These are phyloP conservation scores for Phialocephala subalpina DNA, from an alignment of 2,329 filamentous ascomycete species.

Conservation along the genomic window DNA sequence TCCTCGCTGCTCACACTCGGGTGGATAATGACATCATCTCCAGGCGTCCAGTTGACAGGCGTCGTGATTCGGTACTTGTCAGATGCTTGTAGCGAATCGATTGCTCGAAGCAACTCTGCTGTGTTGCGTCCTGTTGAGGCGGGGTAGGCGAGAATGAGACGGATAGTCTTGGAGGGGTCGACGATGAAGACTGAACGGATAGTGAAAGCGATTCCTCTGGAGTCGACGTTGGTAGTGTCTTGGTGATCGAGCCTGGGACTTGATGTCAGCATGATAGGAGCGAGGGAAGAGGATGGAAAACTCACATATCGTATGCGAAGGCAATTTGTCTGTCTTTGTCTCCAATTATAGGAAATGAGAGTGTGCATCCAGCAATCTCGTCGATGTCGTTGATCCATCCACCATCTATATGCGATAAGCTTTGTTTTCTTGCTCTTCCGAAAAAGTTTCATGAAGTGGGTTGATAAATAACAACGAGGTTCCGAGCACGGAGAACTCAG, in stretches of 20 bases:
- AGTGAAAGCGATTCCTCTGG: conserved; percentile 87
- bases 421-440: neutral
- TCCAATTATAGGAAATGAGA: conserved; percentile 81
- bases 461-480: neutral
- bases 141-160: conserved; percentile 90
- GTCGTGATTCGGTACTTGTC: conserved; percentile 71
- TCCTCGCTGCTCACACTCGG: conserved; percentile 82
- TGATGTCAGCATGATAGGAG: neutral
- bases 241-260: conserved; percentile 73
- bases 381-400: conserved; percentile 90
- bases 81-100: conserved; percentile 76
- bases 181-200: conserved; percentile 96
- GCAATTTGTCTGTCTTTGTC: conserved; percentile 82
- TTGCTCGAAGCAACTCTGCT: conserved; percentile 77
- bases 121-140: conserved; percentile 87
- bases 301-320: conserved; percentile 75
- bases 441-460: neutral
- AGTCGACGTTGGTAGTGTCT: conserved; percentile 80
- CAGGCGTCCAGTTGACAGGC: conserved; percentile 87
- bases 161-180: conserved; percentile 91
- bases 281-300: no score
- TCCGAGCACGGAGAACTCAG: conserved; percentile 50
- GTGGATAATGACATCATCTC: conserved; percentile 91
- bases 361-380: conserved; percentile 74
- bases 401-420: conserved; percentile 56